A percentile compares a stretch with the other conserved stretches of the same genome.
Evolutionary conservation across 139 green algal genomes (phyloP).

Genomic region (Auxenochlorella pyrenoidosa): DNA sequence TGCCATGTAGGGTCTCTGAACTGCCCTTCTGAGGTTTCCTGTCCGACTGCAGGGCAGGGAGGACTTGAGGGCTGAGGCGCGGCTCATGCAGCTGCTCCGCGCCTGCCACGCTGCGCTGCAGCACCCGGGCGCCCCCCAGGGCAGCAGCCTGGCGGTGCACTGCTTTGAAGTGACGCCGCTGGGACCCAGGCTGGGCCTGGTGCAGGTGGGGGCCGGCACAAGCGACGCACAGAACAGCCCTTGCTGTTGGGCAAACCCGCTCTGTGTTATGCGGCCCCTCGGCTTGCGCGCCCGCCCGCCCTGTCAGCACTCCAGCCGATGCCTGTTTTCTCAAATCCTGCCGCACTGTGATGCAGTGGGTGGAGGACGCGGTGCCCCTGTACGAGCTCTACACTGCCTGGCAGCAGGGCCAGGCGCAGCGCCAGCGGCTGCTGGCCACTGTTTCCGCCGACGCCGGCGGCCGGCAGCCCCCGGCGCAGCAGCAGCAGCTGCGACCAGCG

Average conservation of each 20-base stretch:
- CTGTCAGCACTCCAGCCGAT: not conserved
- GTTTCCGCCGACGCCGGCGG: constrained; percentile 43
- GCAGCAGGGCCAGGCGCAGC: constrained; percentile 67
- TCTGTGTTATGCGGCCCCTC: too few relatives aligned
- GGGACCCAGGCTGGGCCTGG: constrained; percentile 74
- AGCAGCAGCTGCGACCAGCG: constrained; percentile 16
- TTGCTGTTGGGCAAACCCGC: too few relatives aligned
- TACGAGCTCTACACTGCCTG: constrained; percentile 82
- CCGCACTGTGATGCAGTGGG: constrained; percentile 66
- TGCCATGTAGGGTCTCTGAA: too few relatives aligned
- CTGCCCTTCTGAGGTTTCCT: too few relatives aligned
- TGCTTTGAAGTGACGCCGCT: constrained; percentile 86
- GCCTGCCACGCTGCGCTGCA: constrained; percentile 61
- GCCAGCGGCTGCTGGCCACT: constrained; percentile 58
- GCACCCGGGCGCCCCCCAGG: not conserved
- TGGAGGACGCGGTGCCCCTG: constrained; percentile 78
- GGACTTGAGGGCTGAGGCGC: constrained; percentile 87
- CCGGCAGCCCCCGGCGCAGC: constrained; percentile 48
- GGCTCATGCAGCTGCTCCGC: constrained; percentile 82
- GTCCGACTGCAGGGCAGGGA: constrained; percentile 68
- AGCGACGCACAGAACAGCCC: too few relatives aligned
- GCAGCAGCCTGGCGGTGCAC: constrained; percentile 15
- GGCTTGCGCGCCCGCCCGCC: too few relatives aligned
- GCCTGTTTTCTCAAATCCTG: not conserved
- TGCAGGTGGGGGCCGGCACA: constrained; percentile 68